Base-by-base conservation (phyloP, 768 basidiomycete genomes). In the Aureoboletus auriporus region DNA sequence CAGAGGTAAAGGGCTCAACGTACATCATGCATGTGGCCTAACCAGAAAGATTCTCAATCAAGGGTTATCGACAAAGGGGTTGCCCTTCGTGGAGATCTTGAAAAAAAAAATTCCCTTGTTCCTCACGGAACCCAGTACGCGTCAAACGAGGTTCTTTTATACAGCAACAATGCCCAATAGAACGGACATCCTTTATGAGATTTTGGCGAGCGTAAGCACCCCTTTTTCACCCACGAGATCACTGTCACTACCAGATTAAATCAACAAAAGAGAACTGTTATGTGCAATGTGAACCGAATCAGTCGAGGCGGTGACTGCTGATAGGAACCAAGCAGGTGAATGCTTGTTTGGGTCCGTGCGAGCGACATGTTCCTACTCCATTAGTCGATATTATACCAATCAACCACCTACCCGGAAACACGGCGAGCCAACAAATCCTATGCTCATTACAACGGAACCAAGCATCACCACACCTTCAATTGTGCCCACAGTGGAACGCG, bases 11-110 rank as follows among this genome's bases (percentile, higher is more conserved):
- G 46, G 52, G 48, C 39, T 60, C 27, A 13, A 7, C 35, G 27
- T 26, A 47, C 34, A 28, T n/a, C 29, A 33, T 29, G 31, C 35
- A 37, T 37, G 27, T 3, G 27, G 14, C 28, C 40, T 12, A 8
- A 20, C 35, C 33, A 13, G 23, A 35, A 6, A 7, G 39, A 38
- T 42, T 31, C 36, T 14, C 38, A 27, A 47, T 51, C 49, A 39
- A 53, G 48, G 49, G 45, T 42, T 36, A 36, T 44, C 40, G 20
- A 53, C 42, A 42, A 47, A 27, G 9, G 20, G 20, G 26, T 12
- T 51, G 10, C 39, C 52, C 46, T 53, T 55, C 39, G 26, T 50
- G 43, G 10, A 45, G 33, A 57, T 60, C 50, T 16, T 16, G 11
- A 14, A 31, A 13, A 12, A 12, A 44, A 39, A 28, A 33, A 10